Evolutionary conservation across 1,284 basidiomycete species (phyloP), one percentile per base, ranked within the genome.

Genomic region (Meripilus lineatus): DNA sequence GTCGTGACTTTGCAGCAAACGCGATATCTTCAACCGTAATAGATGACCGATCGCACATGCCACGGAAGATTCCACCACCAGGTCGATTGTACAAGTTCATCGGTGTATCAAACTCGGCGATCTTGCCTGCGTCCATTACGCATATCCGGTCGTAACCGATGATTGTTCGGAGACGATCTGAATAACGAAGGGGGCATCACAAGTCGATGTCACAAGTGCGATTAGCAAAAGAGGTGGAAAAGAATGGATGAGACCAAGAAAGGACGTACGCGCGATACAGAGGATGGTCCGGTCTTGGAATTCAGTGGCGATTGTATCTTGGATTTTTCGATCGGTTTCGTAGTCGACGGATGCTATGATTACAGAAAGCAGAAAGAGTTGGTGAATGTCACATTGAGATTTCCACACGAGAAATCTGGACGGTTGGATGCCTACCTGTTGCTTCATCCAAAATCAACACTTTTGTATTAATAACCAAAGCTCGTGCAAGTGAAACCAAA

Each of bases 291-390:
- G 78, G 58, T 87, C 80, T 36, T 69, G 67, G 66, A 93, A 93
- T 66, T 92, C 89, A 37, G 72, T 72, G 2, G 85, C 74, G 50
- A 94, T 93, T n/a, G 90, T 93, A 49, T 82, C 74, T 61, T 93
- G 89, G 48, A 93, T 90, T 50, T 84, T 85, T 48, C 77, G 71
- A 63, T 94, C 90, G 0, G 89, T 93, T 62, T 87, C 84, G 49
- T 82, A 89, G 61, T 89, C 85, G 20, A 88, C 84, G 2, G 83
- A 86, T 15, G 86, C 86, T 69, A 52, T 47, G 28, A 50, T 47
- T 41, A 33, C 38, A 23, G 8, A 35, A 47, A 20, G 43, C 38
- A 34, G 25, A 50, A 17, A 26, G 17, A 32, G 40, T 32, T 8
- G 6, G 5, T 22, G 10, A 8, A 40, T 5, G 5, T 25, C 21